These are phyloP conservation scores for Talaromyces funiculosus DNA, from an alignment of 2,329 filamentous ascomycete species.

Conservation along the genomic window DNA sequence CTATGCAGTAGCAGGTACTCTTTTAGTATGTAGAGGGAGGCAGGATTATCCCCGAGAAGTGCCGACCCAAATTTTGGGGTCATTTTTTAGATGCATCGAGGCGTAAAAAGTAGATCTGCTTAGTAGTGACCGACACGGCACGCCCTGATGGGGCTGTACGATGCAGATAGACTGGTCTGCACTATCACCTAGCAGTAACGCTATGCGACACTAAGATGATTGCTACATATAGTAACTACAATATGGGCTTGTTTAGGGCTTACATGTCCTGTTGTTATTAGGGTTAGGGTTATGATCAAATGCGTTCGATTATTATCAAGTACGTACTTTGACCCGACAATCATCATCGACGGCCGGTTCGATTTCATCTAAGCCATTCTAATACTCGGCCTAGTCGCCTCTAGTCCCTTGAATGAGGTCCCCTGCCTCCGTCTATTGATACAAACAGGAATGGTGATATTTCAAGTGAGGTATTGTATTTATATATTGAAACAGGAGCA, in stretches of 20 bases:
- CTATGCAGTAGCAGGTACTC: no score
- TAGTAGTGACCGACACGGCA: not conserved
- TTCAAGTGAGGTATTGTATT: no score
- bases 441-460: no score
- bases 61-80: slow-evolving; percentile 5
- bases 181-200: not conserved
- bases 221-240: no score
- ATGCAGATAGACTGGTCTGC: not conserved
- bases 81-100: not conserved
- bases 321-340: no score
- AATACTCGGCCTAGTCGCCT: no score
- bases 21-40: not conserved
- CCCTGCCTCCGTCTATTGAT: no score
- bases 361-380: no score
- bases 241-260: not conserved
- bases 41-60: not conserved
- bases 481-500: no score
- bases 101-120: not conserved
- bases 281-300: not conserved
- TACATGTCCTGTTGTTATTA: not conserved
- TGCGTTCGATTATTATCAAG: no score
- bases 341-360: no score
- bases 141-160: not conserved
- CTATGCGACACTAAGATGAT: not conserved
- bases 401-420: no score